These are phyloP conservation scores for Themeda triandra DNA, from an alignment of 176 grass and related monocot genomes.

Conservation along the genomic window DNA sequence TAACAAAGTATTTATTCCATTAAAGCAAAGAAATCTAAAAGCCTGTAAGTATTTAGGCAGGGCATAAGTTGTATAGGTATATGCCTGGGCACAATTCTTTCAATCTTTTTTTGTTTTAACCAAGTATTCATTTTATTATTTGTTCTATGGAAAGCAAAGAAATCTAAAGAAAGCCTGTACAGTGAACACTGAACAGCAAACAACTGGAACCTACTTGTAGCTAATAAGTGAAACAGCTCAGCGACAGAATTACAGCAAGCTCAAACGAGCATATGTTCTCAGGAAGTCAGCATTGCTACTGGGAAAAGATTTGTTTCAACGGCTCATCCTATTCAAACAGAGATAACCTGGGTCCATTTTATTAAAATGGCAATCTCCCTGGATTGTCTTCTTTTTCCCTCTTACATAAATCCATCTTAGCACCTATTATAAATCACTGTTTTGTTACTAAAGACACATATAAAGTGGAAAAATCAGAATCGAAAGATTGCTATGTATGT, in stretches of 20 bases:
- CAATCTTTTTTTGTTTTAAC: not conserved
- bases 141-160: not conserved
- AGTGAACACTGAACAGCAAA: too few relatives aligned
- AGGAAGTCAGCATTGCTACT: not conserved
- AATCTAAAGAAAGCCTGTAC: not conserved
- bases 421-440: not conserved
- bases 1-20: conserved; percentile 5
- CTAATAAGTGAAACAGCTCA: too few relatives aligned
- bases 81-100: conserved; percentile 31
- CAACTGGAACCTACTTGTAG: too few relatives aligned
- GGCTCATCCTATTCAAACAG: not conserved
- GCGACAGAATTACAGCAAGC: too few relatives aligned
- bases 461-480: not conserved
- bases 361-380: not conserved
- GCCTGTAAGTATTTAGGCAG: not conserved
- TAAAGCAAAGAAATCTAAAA: not conserved
- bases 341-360: not conserved
- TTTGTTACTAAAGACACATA: not conserved
- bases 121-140: not conserved
- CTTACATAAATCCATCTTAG: not conserved
- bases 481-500: not conserved
- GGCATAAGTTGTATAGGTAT: conserved; percentile 32
- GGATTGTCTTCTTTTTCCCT: not conserved
- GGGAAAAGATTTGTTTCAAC: not conserved
- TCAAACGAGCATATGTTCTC: too few relatives aligned